These are phyloP conservation scores for Ophiostoma sp. DNA, from an alignment of 2,329 filamentous ascomycete species.

Conservation along the genomic window DNA sequence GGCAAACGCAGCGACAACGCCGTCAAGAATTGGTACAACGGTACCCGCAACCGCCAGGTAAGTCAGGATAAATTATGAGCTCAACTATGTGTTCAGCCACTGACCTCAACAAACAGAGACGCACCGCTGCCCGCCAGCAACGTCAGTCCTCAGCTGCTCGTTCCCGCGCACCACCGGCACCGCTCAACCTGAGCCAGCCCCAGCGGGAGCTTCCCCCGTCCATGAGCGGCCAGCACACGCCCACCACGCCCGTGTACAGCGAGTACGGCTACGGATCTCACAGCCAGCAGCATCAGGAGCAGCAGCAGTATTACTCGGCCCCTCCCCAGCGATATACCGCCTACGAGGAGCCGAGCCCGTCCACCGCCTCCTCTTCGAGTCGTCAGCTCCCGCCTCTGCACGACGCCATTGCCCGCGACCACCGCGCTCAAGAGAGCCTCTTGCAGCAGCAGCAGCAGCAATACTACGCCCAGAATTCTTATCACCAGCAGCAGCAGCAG, in stretches of 20 bases:
- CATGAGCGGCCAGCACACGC: not conserved
- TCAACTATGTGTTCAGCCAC: no score
- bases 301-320: not conserved
- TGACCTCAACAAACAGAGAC: not conserved
- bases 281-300: not conserved
- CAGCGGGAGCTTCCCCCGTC: not conserved
- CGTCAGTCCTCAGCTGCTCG: conserved; percentile 26
- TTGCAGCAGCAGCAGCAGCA: not conserved
- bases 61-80: no score
- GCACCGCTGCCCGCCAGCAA: conserved; percentile 25
- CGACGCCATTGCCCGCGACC: not conserved
- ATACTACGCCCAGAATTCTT: not conserved
- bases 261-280: not conserved
- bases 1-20: conserved; percentile 87
- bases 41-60: conserved; percentile 78
- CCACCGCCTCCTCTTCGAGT: not conserved
- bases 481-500: conserved; percentile 2
- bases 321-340: not conserved
- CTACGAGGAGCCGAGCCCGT: not conserved
- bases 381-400: conserved; percentile 3
- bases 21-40: conserved; percentile 98
- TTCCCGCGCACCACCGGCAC: not conserved
- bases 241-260: not conserved
- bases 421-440: not conserved
- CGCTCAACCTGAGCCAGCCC: not conserved